A percentile compares a stretch with the other conserved stretches of the same genome.
Evolutionary conservation across 345 rosid species (phyloP).

Genomic region (Lepidium aucheri): DNA sequence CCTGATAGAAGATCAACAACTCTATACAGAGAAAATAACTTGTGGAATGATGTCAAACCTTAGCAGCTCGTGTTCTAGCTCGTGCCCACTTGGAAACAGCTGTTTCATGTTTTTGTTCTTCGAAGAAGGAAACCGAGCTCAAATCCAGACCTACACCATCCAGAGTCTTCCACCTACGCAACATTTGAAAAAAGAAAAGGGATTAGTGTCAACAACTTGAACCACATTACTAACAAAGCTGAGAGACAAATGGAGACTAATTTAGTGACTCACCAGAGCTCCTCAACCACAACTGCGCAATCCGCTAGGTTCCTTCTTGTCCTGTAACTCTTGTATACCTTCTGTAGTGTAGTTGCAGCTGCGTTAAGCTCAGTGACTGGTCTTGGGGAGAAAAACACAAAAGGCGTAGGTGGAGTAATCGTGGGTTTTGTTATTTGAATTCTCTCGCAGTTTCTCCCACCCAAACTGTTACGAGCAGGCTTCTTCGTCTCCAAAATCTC

Average conservation of each 20-base stretch:
- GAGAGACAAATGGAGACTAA: neutral
- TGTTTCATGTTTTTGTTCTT: constrained; percentile 50
- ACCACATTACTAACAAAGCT: constrained; percentile 4
- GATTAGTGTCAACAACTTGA: neutral
- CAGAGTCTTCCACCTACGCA: constrained; percentile 56
- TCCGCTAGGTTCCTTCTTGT: constrained; percentile 80
- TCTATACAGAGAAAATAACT: neutral
- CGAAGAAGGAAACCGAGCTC: constrained; percentile 49
- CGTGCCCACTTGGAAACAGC: constrained; percentile 53
- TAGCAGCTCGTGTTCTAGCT: constrained; percentile 58
- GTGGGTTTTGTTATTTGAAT: constrained; percentile 36
- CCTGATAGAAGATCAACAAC: neutral
- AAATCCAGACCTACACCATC: constrained; percentile 47
- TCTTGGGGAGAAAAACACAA: constrained; percentile 45
- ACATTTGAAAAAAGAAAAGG: neutral
- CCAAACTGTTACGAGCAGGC: constrained; percentile 7
- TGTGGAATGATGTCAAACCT: constrained; percentile 26
- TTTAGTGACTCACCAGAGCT: constrained; percentile 50
- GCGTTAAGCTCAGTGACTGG: constrained; percentile 53
- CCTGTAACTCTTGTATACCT: constrained; percentile 84
- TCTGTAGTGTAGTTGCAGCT: constrained; percentile 78
- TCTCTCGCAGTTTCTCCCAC: constrained; percentile 16
- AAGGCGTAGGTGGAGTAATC: constrained; percentile 37
- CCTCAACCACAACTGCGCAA: constrained; percentile 64
- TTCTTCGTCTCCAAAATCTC: neutral